Percentiles rank a stretch among this genome's conserved stretches.
Evolutionary conservation across 2,329 filamentous ascomycete species (phyloP).

Genomic region (Aspergillus ochraceus): DNA sequence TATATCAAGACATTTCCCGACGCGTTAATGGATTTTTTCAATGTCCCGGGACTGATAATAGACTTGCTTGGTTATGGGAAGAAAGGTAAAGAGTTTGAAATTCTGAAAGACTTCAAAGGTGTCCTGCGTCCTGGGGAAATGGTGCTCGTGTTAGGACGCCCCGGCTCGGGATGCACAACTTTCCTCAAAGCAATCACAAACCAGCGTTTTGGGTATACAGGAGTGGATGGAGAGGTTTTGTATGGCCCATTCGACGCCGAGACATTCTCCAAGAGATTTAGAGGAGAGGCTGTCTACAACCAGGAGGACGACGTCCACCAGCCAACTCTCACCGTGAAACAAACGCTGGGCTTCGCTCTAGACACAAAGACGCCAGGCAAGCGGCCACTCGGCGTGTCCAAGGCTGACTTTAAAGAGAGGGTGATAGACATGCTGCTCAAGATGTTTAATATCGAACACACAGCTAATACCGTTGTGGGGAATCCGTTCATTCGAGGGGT

Average conservation of each 20-base stretch:
- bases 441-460: slow-evolving; percentile 95
- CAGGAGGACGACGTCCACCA: slow-evolving; percentile 85
- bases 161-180: slow-evolving; percentile 70
- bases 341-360: slow-evolving; percentile 81
- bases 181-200: slow-evolving; percentile 70
- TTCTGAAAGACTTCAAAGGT: slow-evolving; percentile 64
- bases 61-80: slow-evolving; percentile 64
- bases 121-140: slow-evolving; percentile 81
- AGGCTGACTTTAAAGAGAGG: slow-evolving; percentile 72
- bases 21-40: slow-evolving; percentile 74
- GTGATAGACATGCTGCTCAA: slow-evolving; percentile 74
- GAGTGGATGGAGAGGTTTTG: slow-evolving; percentile 67
- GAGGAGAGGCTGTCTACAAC: slow-evolving; percentile 83
- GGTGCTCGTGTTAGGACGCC: slow-evolving; percentile 77
- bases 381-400: slow-evolving; percentile 70
- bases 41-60: slow-evolving; percentile 66
- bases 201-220: slow-evolving; percentile 63
- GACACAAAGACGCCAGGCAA: slow-evolving; percentile 84
- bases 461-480: slow-evolving; percentile 79
- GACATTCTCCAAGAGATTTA: slow-evolving; percentile 69
- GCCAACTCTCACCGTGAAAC: slow-evolving; percentile 80
- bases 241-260: slow-evolving; percentile 73
- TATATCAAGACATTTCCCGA: slow-evolving; percentile 75
- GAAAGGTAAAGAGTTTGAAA: slow-evolving; percentile 69
- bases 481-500: slow-evolving; percentile 78